Percentiles rank a stretch among this genome's conserved stretches.
Evolutionary conservation across 192 early-diverging fungal genomes (phyloP).

Genomic region (Radiomyces spectabilis): DNA sequence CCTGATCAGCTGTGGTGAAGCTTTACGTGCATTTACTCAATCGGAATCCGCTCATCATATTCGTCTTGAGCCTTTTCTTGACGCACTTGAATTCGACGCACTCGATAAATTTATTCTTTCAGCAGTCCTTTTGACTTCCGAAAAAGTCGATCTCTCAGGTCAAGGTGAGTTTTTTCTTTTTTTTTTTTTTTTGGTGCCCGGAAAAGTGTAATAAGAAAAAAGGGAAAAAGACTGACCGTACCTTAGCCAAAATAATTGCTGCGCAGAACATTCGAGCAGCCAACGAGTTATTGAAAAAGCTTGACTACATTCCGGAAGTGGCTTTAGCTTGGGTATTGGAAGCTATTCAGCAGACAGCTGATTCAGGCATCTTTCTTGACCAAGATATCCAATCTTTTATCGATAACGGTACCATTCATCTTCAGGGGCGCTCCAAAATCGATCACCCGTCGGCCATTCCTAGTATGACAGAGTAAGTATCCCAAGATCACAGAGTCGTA

Average conservation of each 20-base stretch:
- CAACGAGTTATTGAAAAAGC: slow-evolving; percentile 21
- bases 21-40: slow-evolving; percentile 4
- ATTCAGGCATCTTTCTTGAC: no score
- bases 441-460: no score
- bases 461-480: no score
- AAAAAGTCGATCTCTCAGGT: not conserved
- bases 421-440: no score
- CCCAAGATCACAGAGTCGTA: no score
- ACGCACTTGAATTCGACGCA: slow-evolving; percentile 1
- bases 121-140: slow-evolving; percentile 2
- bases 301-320: slow-evolving; percentile 45
- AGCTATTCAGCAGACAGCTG: no score
- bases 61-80: not conserved
- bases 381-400: no score
- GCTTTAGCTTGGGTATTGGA: slow-evolving; percentile 45
- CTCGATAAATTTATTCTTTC: slow-evolving; percentile 4
- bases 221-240: no score
- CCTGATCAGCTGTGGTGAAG: not conserved
- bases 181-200: not conserved
- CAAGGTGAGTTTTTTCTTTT: slow-evolving; percentile 2
- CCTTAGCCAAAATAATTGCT: slow-evolving; percentile 5
- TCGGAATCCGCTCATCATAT: not conserved
- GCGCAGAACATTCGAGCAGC: slow-evolving; percentile 6
- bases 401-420: no score
- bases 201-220: not conserved